Evolutionary conservation across 345 rosid genomes (phyloP), one percentile per base, ranked within the genome.

Genomic region (Rubroshorea leprosula): DNA sequence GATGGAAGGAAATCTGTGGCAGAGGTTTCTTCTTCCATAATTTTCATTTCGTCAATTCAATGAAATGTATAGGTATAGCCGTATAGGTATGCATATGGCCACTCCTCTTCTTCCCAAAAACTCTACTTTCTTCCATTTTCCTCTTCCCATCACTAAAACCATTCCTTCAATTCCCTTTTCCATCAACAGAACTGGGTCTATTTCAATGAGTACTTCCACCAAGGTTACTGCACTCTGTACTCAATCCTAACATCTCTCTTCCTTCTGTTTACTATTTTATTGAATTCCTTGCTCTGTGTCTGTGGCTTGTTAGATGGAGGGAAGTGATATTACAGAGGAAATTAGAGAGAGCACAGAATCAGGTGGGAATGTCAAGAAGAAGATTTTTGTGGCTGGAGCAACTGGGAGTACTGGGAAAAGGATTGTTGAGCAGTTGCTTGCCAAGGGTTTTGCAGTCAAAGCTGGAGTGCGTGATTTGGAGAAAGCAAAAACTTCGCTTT

Each of bases 381-480:
- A 75, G 39, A 74, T 87, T 11, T 85, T 91, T 61, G 98, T 91
- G 26, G 98, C 95, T 3, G 98, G 98, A 64, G 98, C 98, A 0
- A 79, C 95, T 0, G 96, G 98, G 5, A 78, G 78, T 60, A 84
- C 90, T 0, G 96, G 96, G 23, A 88, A 91, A 63, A 75, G 95
- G 61, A 76, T 91, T 20, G 89, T 91, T 5, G 87, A 84, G 48
- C 96, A 84, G 82, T 72, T 91, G 25, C 78, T 92, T 47, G 80
- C 92, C 0, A 83, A 74, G 76, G 98, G 96, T 61, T 92, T 86
- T 51, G 65, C 76, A 7, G 96, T 92, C 57, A 88, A 83, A 74
- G 95, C 96, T 5, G 95, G 92, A 20, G 96, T 86, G 63, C 86
- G 90, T 18, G 90, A 88, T 58, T 48, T 86, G 51, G 92, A 80